A percentile compares a stretch with the other conserved stretches of the same genome.
Evolutionary conservation across 345 rosid genomes (phyloP).

Genomic region (Populus simonii): DNA sequence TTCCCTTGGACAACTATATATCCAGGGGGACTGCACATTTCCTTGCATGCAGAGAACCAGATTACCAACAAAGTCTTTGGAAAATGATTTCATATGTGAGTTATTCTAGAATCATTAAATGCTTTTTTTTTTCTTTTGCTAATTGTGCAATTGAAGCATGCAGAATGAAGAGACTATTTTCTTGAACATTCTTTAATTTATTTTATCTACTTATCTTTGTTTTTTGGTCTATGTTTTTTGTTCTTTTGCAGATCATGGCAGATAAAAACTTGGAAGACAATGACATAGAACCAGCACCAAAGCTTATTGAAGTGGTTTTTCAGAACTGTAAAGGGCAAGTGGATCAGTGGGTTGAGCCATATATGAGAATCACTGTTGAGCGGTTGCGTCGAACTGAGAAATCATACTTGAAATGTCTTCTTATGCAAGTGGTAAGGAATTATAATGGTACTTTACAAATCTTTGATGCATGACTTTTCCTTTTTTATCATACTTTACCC

Average conservation of each 20-base stretch:
- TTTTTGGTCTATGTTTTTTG: neutral
- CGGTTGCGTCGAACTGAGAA: constrained; percentile 75
- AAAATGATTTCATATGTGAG: constrained; percentile 88
- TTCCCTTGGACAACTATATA: constrained; percentile 93
- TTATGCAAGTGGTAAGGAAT: constrained; percentile 85
- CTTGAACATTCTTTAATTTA: neutral
- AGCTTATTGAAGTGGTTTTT: constrained; percentile 92
- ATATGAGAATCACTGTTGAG: constrained; percentile 74
- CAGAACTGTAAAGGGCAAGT: constrained; percentile 98
- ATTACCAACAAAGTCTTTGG: constrained; percentile 97
- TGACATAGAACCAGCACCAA: constrained; percentile 95
- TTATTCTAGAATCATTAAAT: neutral
- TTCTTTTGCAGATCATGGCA: constrained; percentile 60
- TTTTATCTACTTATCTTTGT: neutral
- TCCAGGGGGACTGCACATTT: constrained; percentile 93
- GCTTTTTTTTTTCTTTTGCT: neutral
- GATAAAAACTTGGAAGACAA: constrained; percentile 84
- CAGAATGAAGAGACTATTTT: neutral
- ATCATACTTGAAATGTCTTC: constrained; percentile 85
- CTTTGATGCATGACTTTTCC: neutral
- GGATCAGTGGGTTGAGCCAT: constrained; percentile 98
- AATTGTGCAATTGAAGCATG: neutral
- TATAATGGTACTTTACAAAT: neutral
- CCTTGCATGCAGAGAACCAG: constrained; percentile 82
- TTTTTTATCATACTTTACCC: neutral